Evolutionary conservation across 2,329 filamentous ascomycete species (phyloP).

Genomic region (Neophaeococcomyces mojaviensis): DNA sequence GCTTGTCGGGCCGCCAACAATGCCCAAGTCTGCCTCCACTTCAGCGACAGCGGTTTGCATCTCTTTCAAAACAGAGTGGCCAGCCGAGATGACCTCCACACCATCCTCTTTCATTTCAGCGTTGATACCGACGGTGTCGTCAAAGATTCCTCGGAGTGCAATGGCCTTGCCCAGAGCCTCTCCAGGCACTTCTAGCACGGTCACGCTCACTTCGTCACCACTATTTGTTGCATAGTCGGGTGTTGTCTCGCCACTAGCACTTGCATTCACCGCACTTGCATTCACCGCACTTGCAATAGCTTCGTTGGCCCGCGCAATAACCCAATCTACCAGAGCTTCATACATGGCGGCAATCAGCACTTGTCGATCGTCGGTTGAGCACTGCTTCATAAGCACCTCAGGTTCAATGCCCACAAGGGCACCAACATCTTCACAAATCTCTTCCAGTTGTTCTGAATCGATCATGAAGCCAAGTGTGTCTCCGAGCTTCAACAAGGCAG

Average conservation of each 20-base stretch:
- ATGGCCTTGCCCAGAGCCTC: slow-evolving; percentile 76
- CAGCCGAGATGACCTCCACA: slow-evolving; percentile 63
- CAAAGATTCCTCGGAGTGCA: slow-evolving; percentile 84
- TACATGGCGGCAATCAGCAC: slow-evolving; percentile 81
- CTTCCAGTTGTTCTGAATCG: slow-evolving; percentile 75
- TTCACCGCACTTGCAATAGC: slow-evolving; percentile 72
- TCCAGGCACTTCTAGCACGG: slow-evolving; percentile 76
- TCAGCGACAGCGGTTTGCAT: slow-evolving; percentile 76
- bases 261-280: slow-evolving; percentile 62
- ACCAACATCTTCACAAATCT: slow-evolving; percentile 83
- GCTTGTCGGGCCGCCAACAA: slow-evolving; percentile 58
- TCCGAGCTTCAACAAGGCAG: slow-evolving; percentile 82
- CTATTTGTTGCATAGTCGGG: slow-evolving; percentile 46
- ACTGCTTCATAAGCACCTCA: slow-evolving; percentile 68
- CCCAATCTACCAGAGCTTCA: slow-evolving; percentile 90
- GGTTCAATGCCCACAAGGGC: slow-evolving; percentile 80
- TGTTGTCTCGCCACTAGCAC: slow-evolving; percentile 23
- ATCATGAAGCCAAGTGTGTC: slow-evolving; percentile 79
- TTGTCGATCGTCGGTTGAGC: slow-evolving; percentile 75
- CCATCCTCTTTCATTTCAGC: slow-evolving; percentile 96
- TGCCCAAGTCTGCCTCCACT: slow-evolving; percentile 70
- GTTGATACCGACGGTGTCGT: slow-evolving; percentile 88
- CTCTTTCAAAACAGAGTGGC: slow-evolving; percentile 77
- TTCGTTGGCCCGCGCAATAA: slow-evolving; percentile 79
- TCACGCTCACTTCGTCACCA: slow-evolving; percentile 81